Percentiles rank a stretch among this genome's conserved stretches.
Evolutionary conservation across 495 filamentous ascomycete genomes (phyloP).

Genomic region (Rhypophila decipiens): DNA sequence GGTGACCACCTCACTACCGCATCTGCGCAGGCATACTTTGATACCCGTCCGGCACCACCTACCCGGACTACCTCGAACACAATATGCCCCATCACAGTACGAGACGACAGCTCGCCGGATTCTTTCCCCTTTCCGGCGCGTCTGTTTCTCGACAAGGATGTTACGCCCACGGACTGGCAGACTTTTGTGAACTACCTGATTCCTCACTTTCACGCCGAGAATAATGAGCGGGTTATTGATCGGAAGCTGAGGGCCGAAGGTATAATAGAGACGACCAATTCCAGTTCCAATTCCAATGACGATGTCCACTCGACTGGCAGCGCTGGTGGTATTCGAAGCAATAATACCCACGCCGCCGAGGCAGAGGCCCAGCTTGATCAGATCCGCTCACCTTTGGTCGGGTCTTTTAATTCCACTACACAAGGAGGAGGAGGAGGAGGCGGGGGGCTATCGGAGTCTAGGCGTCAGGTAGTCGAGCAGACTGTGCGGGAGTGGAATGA

Average conservation of each 20-base stretch:
- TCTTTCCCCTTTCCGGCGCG: constrained; percentile 28
- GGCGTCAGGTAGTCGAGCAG: constrained; percentile 18
- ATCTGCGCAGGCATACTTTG: constrained; percentile 35
- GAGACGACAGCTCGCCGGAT: constrained; percentile 14
- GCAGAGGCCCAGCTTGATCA: constrained; percentile 31
- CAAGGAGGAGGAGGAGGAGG: no score
- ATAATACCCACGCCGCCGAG: no score
- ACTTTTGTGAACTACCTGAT: constrained; percentile 43
- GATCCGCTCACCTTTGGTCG: no score
- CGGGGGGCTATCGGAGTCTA: constrained; percentile 1
- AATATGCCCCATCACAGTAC: constrained; percentile 17
- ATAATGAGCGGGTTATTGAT: constrained; percentile 29
- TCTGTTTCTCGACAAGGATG: constrained; percentile 24
- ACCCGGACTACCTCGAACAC: constrained; percentile 7
- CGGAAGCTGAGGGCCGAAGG: constrained; percentile 29
- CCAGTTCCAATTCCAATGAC: constrained; percentile 13
- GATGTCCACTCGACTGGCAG: constrained; percentile 9
- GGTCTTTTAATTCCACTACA: no score
- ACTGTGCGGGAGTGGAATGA: constrained; percentile 46
- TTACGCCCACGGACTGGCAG: constrained; percentile 40
- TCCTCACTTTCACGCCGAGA: constrained; percentile 22
- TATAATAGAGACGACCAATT: no score
- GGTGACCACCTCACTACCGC: constrained; percentile 20
- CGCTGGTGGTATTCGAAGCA: no score
- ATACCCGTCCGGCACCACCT: constrained; percentile 23